A percentile compares a stretch with the other conserved stretches of the same genome.
Evolutionary conservation across 2,329 filamentous ascomycete species (phyloP).

Genomic region (Epichloe sibirici): DNA sequence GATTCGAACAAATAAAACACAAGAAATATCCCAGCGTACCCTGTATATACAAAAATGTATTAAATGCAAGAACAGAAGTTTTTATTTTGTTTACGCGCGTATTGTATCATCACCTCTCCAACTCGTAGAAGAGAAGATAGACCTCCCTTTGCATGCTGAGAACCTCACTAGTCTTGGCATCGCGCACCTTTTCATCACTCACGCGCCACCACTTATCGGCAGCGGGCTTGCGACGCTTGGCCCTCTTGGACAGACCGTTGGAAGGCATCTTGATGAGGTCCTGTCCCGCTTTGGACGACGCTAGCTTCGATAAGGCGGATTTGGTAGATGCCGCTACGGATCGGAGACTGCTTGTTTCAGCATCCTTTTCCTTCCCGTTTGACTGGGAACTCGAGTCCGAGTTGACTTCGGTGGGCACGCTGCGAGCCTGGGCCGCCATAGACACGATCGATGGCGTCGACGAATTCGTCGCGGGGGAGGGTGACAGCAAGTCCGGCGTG

Average conservation of each 20-base stretch:
- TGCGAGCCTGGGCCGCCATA: constrained; percentile 16
- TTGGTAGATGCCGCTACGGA: constrained; percentile 45
- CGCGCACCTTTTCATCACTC: constrained; percentile 92
- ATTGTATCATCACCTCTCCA: constrained; percentile 41
- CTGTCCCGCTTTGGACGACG: constrained; percentile 23
- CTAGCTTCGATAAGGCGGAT: constrained; percentile 38
- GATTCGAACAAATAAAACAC: neutral
- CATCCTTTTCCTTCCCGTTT: constrained; percentile 27
- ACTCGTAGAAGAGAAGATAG: constrained; percentile 91
- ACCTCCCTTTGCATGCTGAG: constrained; percentile 91
- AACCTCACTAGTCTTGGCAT: constrained; percentile 85
- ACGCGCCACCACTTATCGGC: constrained; percentile 90
- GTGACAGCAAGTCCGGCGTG: constrained; percentile 34
- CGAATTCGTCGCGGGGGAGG: constrained; percentile 20
- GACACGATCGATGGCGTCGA: constrained; percentile 28
- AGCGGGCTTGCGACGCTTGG: constrained; percentile 42
- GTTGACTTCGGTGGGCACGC: constrained; percentile 18
- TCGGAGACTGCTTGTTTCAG: constrained; percentile 39
- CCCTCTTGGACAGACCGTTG: constrained; percentile 18
- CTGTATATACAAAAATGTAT: neutral
- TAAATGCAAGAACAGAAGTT: neutral
- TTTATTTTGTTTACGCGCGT: neutral
- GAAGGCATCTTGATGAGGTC: constrained; percentile 13
- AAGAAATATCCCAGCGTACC: neutral
- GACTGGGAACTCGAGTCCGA: constrained; percentile 15